phyloP scores from a whole-genome alignment of 2,329 filamentous ascomycete species.

The Aspergillus sp. region DNA sequence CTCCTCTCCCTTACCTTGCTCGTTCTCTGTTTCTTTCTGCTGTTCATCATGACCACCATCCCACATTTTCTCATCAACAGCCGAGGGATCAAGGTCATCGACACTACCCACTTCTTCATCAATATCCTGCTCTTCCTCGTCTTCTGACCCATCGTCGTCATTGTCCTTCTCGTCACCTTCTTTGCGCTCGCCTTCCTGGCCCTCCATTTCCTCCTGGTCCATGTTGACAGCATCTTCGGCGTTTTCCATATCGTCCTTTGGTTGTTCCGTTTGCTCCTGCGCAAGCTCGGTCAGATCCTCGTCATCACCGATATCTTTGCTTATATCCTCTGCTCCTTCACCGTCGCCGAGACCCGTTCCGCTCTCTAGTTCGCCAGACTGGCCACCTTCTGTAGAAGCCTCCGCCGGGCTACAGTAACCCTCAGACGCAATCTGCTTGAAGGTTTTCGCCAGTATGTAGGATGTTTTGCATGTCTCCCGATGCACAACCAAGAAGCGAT shows the following conservation, averaged over 20 bases:
- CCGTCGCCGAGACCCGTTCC: slow-evolving; percentile 94
- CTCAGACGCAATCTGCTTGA: slow-evolving; percentile 73
- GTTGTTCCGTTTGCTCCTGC: slow-evolving; percentile 66
- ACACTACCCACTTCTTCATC: slow-evolving; percentile 90
- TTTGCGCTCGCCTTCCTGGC: slow-evolving; percentile 66
- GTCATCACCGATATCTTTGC: slow-evolving; percentile 90
- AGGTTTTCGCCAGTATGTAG: slow-evolving; percentile 71
- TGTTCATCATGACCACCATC: slow-evolving; percentile 74
- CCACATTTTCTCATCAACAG: slow-evolving; percentile 99
- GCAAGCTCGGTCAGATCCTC: slow-evolving; percentile 91
- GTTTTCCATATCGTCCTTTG: slow-evolving; percentile 43
- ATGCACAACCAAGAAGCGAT: slow-evolving; percentile 63
- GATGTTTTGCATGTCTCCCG: slow-evolving; percentile 69
- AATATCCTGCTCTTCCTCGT: slow-evolving; percentile 63
- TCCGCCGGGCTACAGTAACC: slow-evolving; percentile 92
- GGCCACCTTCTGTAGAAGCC: slow-evolving; percentile 66
- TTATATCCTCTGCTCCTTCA: slow-evolving; percentile 94
- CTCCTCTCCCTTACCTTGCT: slow-evolving; percentile 55
- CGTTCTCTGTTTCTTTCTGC: slow-evolving; percentile 69
- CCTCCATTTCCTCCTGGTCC: slow-evolving; percentile 86
- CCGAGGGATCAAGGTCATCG: slow-evolving; percentile 82
- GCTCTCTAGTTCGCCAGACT: slow-evolving; percentile 77
- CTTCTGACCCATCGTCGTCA: slow-evolving; percentile 57
- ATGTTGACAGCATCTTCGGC: slow-evolving; percentile 49
- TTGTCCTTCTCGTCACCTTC: slow-evolving; percentile 50